Base-by-base conservation (phyloP, 179 eudicot genomes). In the Beta lomatogona region DNA sequence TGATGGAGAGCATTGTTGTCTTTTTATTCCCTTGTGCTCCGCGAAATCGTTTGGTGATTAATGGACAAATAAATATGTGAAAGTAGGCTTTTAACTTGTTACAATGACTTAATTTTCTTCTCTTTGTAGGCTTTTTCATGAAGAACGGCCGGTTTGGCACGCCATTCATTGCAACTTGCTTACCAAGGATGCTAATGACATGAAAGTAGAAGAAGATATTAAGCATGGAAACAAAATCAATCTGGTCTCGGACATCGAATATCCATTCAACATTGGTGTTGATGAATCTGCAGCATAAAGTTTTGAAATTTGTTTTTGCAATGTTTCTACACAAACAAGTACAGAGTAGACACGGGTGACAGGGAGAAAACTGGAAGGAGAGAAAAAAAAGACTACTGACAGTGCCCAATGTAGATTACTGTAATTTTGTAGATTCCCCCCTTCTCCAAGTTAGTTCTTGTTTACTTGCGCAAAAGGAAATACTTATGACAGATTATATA, bases 71-170 rank as follows among this genome's bases (percentile, higher is more conserved):
- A 36, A 36, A 36, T 36, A 36, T 36, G 41, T 36, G 41, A 36
- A 36, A 36, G 41, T 36, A 0, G 41, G 41, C 41, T 36, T 36
- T 0, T 36, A 4, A 55, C 66, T 58, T 55, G 46, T 69, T 9
- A 61, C 52, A 66, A 48, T 21, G 2, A 25, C 58, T 28, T 9
- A 54, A 36, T 74, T 18, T 9, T 9, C 53, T 57, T 55, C 53
- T 12, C 22, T 67, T 75, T 83, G 86, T 89, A 95, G 98, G 79
- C 88, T 95, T 85, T 95, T 95, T 84, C 97, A 87, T 81, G 99
- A 93, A 85, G 99, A 92, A 87, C 90, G 92, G 58, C 98, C 99
- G 4, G 92, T 92, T 77, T 95, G 92, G 92, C 92, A 92, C 71
- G 85, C 84, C 58, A 91, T 94, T 46, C 81, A 94, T 87, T 95